A percentile compares a stretch with the other conserved stretches of the same genome.
Evolutionary conservation across 768 basidiomycete species (phyloP).

Genomic region (Pulveroboletus sp.): DNA sequence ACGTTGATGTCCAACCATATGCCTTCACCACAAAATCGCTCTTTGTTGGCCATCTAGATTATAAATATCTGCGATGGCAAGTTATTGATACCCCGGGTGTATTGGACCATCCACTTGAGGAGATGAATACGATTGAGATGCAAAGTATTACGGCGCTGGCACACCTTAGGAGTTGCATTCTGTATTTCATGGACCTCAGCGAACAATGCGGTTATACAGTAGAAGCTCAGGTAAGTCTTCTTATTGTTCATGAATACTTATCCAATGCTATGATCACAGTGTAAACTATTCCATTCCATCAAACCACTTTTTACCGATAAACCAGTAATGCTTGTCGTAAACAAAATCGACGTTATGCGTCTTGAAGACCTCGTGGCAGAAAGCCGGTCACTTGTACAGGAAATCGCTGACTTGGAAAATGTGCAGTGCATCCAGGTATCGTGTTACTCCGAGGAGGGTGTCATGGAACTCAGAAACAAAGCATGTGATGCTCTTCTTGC

Average conservation of each 20-base stretch:
- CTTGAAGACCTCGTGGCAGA: slow-evolving; percentile 79
- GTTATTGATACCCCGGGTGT: slow-evolving; percentile 99
- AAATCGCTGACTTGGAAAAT: slow-evolving; percentile 72
- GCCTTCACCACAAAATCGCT: slow-evolving; percentile 99
- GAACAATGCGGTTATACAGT: slow-evolving; percentile 98
- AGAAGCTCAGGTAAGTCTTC: slow-evolving; percentile 78
- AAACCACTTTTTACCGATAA: slow-evolving; percentile 95
- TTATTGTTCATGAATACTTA: not conserved
- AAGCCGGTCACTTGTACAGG: slow-evolving; percentile 75
- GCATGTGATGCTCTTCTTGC: slow-evolving; percentile 95
- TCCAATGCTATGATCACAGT: slow-evolving; percentile 41
- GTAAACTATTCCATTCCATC: slow-evolving; percentile 98
- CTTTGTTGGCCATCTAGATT: slow-evolving; percentile 97
- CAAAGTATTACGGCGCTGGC: slow-evolving; percentile 98
- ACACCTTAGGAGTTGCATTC: slow-evolving; percentile 86
- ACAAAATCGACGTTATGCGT: slow-evolving; percentile 94
- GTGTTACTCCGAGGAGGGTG: slow-evolving; percentile 94
- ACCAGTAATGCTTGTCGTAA: slow-evolving; percentile 90
- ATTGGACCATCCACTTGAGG: slow-evolving; percentile 95
- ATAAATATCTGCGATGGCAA: slow-evolving; percentile 99
- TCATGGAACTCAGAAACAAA: slow-evolving; percentile 93
- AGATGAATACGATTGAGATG: slow-evolving; percentile 99
- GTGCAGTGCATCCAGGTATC: slow-evolving; percentile 82
- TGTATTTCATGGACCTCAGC: slow-evolving; percentile 99
- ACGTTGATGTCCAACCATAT: slow-evolving; percentile 99